A percentile compares a stretch with the other conserved stretches of the same genome.
Evolutionary conservation across 805 yeast genomes (phyloP).

Genomic region (Monosporozyma solicola): DNA sequence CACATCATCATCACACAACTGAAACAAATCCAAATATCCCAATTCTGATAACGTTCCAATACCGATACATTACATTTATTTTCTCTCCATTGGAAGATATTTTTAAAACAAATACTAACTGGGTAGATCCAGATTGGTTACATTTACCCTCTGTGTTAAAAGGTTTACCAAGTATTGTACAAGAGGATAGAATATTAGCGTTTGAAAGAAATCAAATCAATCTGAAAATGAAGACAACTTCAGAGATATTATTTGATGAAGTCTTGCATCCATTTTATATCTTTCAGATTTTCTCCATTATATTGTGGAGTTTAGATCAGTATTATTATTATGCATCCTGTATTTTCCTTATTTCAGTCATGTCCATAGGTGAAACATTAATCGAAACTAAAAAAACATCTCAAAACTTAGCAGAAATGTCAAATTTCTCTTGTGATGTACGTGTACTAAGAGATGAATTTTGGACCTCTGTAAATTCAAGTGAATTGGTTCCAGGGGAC

Average conservation of each 20-base stretch:
- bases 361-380: conserved; percentile 72
- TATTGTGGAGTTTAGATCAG: conserved; percentile 86
- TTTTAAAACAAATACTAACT: conserved; percentile 71
- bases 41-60: conserved; percentile 58
- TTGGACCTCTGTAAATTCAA: conserved; percentile 74
- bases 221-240: conserved; percentile 60
- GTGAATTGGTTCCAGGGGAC: conserved; percentile 91
- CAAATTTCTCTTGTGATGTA: conserved; percentile 67
- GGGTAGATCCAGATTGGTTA: conserved; percentile 81
- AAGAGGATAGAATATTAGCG: conserved; percentile 58
- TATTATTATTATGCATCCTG: conserved; percentile 92
- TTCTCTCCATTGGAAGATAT: conserved; percentile 84
- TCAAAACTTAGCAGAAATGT: conserved; percentile 60
- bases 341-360: conserved; percentile 74
- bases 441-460: conserved; percentile 88
- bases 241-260: conserved; percentile 69
- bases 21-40: conserved; percentile 44
- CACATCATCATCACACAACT: conserved; percentile 17
- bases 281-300: conserved; percentile 85
- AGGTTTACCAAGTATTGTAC: conserved; percentile 64
- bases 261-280: conserved; percentile 92
- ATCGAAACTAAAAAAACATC: conserved; percentile 78
- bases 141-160: conserved; percentile 41
- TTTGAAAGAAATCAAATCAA: conserved; percentile 74
- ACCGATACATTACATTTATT: conserved; percentile 73